Evolutionary conservation across 1,139 yeast species (phyloP), one percentile per base, ranked within the genome.

Genomic region (Groenewaldozyma sp.): DNA sequence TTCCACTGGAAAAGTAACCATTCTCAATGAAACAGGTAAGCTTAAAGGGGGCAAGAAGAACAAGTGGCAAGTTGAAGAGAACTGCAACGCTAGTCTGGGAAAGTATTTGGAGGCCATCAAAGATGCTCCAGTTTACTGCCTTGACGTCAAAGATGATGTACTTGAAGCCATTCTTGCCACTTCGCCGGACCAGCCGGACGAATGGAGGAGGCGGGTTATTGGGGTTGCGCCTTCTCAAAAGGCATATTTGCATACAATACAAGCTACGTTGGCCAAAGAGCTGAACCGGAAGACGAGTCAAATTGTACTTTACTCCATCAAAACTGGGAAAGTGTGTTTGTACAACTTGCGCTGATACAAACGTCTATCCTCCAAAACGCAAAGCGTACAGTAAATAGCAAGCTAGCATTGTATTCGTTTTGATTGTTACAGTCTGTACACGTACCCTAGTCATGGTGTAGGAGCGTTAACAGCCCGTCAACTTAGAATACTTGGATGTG

Each of bases 131-230:
- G 73, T 88, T 0, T 67, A 86, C 34, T 72, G 82, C 1, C 71
- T 88, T 28, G 97, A 91, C 55, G 63, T 75, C 14, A 71, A 81
- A 44, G 95, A 86, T 50, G 96, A 86, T 48, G 82, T 83, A 1
- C 56, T 88, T 43, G 93, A 84, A 35, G 83, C 86, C 70, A 83
- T 88, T 34, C 68, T 80, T 24, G 72, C 80, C 1, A 80, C 94
- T 0, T 79, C 94, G 0, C 69, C 88, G 17, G 70, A 71, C 31
- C 86, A 78, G 47, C 79, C 77, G 31, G 96, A 88, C 45, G 95
- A 87, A 68, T 88, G 96, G 95, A 65, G 55, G 24, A 57, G 94
- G 50, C 81, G 83, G 50, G 87, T 87, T 2, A 82, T 87, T 9
- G 86, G 87, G 31, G 72, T 79, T 1, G 71, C 82, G 2, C 70